Evolutionary conservation across 495 filamentous ascomycete species (phyloP), one percentile per base, ranked within the genome.

Genomic region (Penicillium macrosclerotiorum): DNA sequence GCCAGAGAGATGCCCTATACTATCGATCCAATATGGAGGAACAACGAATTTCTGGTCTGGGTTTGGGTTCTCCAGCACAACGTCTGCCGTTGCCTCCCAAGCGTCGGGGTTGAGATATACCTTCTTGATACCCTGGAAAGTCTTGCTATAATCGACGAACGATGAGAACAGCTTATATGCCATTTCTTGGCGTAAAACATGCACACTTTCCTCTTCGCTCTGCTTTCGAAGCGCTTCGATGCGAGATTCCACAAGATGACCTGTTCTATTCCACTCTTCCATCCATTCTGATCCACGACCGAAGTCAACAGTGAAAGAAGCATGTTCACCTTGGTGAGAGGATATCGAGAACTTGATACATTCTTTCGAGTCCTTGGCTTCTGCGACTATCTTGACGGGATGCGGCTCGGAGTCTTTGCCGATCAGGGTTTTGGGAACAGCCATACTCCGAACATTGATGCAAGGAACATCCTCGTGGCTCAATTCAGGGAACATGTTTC

Each of bases 131-230:
- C 81, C 84, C 40, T 75, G 68, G 63, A 85, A 92, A 14, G 77
- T 74, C 1, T 57, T 61, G 40, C 78, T 72, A 52, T 86, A 89
- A 37, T 88, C 78, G 27, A 87, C 85, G 3, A 90, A 64, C 33
- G 83, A 71, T 8, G 71, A 60, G 52, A 92, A 84, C n/a, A 89
- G 71, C 55, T 86, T 86, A 65, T 92, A 91, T 6, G 80, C 81
- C 65, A 89, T 76, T n/a, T 80, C 78, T 1, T 79, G 75, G 23
- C 74, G 71, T 45, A 86, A 47, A 8, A 55, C 74, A 36, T 79
- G 80, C 5, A 79, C 77, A 4, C 71, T 59, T 4, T 62, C 17
- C 58, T 62, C 48, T 69, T 75, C 41, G 48, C 72, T 71, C 4
- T 64, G 69, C 26, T 68, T 63, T 59, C 70, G 68, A 4, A 83